These are phyloP conservation scores for Botrytis pseudocinerea DNA, from an alignment of 2,329 filamentous ascomycete species.

Conservation along the genomic window DNA sequence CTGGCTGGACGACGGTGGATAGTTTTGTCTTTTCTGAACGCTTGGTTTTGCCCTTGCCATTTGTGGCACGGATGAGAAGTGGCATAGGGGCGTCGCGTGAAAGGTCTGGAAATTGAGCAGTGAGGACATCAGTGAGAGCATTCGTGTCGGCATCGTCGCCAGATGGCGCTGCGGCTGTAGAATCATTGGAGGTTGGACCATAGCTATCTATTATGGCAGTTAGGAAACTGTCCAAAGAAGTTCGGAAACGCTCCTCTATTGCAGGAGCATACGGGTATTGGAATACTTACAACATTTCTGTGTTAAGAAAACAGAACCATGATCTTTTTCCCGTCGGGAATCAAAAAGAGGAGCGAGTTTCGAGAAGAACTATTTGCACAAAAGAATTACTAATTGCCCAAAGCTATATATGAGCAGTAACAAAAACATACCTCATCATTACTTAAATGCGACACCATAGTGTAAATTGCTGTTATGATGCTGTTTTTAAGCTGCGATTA, in stretches of 20 bases:
- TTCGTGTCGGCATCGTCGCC: background rate
- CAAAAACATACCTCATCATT: slow-evolving; percentile 57
- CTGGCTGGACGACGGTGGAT: slow-evolving; percentile 77
- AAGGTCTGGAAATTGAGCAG: slow-evolving; percentile 61
- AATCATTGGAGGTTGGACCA: background rate
- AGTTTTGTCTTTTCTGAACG: slow-evolving; percentile 62
- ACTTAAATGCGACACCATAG: slow-evolving; percentile 51
- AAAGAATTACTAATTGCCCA: background rate
- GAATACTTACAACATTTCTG: slow-evolving; percentile 68
- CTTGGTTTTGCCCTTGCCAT: slow-evolving; percentile 8
- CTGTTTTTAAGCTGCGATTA: slow-evolving; percentile 22
- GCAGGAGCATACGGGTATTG: background rate
- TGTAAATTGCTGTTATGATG: slow-evolving; percentile 14
- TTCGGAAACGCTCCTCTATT: background rate
- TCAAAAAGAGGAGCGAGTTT: slow-evolving; percentile 22
- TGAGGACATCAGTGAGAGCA: slow-evolving; percentile 29
- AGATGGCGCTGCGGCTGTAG: background rate
- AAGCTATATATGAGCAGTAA: background rate
- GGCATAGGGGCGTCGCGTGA: slow-evolving; percentile 61
- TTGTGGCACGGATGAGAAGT: slow-evolving; percentile 64
- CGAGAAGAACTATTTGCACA: slow-evolving; percentile 64
- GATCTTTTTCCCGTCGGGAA: slow-evolving; percentile 54
- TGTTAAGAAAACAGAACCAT: slow-evolving; percentile 72
- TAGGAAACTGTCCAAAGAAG: background rate
- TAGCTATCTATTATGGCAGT: background rate